Evolutionary conservation across 2,329 filamentous ascomycete species (phyloP).

Genomic region (Boeremia lycopersici): DNA sequence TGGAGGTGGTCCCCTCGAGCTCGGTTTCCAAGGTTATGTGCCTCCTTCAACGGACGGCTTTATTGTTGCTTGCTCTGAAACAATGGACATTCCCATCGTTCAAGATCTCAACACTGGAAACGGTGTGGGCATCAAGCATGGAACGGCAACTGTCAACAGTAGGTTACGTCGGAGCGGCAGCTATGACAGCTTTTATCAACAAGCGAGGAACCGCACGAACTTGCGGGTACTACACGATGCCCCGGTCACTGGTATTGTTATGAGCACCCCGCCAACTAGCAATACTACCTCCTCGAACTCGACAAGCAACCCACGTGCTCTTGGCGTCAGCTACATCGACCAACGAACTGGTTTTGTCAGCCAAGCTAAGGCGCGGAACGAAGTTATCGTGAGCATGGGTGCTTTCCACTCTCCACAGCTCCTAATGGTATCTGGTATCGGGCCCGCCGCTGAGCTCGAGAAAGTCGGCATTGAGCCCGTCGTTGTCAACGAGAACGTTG

Average conservation of each 20-base stretch:
- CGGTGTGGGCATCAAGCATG: slow-evolving; percentile 41
- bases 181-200: slow-evolving; percentile 37
- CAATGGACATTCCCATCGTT: slow-evolving; percentile 40
- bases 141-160: slow-evolving; percentile 31
- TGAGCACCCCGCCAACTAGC: slow-evolving; percentile 12
- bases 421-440: slow-evolving; percentile 49
- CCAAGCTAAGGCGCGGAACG: slow-evolving; percentile 36
- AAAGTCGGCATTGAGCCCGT: slow-evolving; percentile 28
- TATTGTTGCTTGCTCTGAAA: slow-evolving; percentile 34
- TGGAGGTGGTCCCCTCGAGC: slow-evolving; percentile 34
- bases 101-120: slow-evolving; percentile 41
- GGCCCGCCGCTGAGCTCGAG: slow-evolving; percentile 31
- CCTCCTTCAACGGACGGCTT: slow-evolving; percentile 36
- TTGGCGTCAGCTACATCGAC: slow-evolving; percentile 36
- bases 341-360: slow-evolving; percentile 30
- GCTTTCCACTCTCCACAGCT: slow-evolving; percentile 47
- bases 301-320: slow-evolving; percentile 24
- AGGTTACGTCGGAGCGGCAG: slow-evolving; percentile 33
- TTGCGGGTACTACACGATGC: slow-evolving; percentile 36
- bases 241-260: slow-evolving; percentile 34
- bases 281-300: slow-evolving; percentile 1
- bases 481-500: slow-evolving; percentile 42
- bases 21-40: slow-evolving; percentile 40
- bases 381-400: slow-evolving; percentile 42
- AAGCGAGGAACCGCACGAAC: slow-evolving; percentile 37